Evolutionary conservation across 495 filamentous ascomycete genomes (phyloP).

Genomic region (Neurospora tetraspora): DNA sequence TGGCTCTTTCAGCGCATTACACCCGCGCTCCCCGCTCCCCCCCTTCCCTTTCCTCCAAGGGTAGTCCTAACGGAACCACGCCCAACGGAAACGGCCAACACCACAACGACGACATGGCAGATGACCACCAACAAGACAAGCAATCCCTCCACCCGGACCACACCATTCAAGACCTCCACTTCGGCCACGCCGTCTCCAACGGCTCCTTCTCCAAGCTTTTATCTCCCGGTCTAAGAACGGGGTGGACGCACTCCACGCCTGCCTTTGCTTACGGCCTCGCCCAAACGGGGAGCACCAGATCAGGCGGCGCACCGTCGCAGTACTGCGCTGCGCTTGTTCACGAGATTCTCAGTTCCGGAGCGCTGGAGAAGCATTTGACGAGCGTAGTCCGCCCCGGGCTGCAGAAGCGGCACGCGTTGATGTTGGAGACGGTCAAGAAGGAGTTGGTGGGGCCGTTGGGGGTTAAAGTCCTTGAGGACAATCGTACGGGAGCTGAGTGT

Average conservation of each 20-base stretch:
- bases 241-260: constrained; percentile 68
- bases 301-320: constrained; percentile 70
- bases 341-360: constrained; percentile 36
- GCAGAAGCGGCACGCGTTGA: constrained; percentile 40
- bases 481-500: not conserved
- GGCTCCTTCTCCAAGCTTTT: constrained; percentile 77
- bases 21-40: not conserved
- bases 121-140: not conserved
- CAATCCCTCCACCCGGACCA: not conserved
- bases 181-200: constrained; percentile 71
- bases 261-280: constrained; percentile 58
- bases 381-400: constrained; percentile 42
- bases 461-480: constrained; percentile 25
- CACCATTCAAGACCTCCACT: constrained; percentile 20
- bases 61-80: not conserved
- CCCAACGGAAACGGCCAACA: not conserved
- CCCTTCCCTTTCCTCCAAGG: no score
- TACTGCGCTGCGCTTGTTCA: constrained; percentile 55
- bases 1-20: not conserved
- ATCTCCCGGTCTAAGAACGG: constrained; percentile 68
- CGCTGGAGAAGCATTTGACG: constrained; percentile 35
- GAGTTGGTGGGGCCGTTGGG: constrained; percentile 54
- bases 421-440: constrained; percentile 44
- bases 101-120: not conserved
- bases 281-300: constrained; percentile 59